A percentile compares a stretch with the other conserved stretches of the same genome.
Conservation (phyloP, 495 filamentous ascomycete species). For the Sabuloglossum arenarium region DNA sequence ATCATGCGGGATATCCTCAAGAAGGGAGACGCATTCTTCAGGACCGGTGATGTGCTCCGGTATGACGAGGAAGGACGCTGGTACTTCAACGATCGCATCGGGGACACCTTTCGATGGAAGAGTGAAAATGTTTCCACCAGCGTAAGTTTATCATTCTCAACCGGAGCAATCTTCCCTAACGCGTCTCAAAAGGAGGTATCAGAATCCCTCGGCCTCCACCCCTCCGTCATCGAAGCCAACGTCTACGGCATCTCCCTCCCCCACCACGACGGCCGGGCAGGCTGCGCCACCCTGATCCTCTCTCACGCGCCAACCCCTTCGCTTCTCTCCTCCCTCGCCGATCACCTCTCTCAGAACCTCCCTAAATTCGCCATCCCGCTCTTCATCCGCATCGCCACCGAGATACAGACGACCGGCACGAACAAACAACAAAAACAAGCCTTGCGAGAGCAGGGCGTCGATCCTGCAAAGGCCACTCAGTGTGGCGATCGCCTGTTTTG, state of each 20-base stretch:
- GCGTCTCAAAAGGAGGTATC: slow-evolving; percentile 35
- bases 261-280: slow-evolving; percentile 68
- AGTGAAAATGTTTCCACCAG: slow-evolving; percentile 79
- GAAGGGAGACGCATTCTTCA: slow-evolving; percentile 74
- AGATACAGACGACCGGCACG: slow-evolving; percentile 52
- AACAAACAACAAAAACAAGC: slow-evolving; percentile 70
- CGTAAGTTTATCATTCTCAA: background rate
- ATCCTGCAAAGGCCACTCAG: slow-evolving; percentile 31
- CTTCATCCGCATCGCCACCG: slow-evolving; percentile 44
- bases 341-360: slow-evolving; percentile 31
- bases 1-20: slow-evolving; percentile 55
- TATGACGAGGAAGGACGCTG: slow-evolving; percentile 50
- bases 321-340: slow-evolving; percentile 34
- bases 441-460: slow-evolving; percentile 52
- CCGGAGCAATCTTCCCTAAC: background rate
- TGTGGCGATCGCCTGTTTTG: slow-evolving; percentile 57
- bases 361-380: slow-evolving; percentile 60
- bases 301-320: slow-evolving; percentile 46
- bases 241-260: slow-evolving; percentile 77
- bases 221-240: slow-evolving; percentile 53
- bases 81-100: slow-evolving; percentile 79
- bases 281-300: slow-evolving; percentile 54
- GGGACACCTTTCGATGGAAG: slow-evolving; percentile 94
- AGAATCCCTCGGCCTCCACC: slow-evolving; percentile 46
- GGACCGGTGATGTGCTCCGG: slow-evolving; percentile 64